Conservation (phyloP, 768 basidiomycete genomes). For the Tylopilus cervinicoccineus region DNA sequence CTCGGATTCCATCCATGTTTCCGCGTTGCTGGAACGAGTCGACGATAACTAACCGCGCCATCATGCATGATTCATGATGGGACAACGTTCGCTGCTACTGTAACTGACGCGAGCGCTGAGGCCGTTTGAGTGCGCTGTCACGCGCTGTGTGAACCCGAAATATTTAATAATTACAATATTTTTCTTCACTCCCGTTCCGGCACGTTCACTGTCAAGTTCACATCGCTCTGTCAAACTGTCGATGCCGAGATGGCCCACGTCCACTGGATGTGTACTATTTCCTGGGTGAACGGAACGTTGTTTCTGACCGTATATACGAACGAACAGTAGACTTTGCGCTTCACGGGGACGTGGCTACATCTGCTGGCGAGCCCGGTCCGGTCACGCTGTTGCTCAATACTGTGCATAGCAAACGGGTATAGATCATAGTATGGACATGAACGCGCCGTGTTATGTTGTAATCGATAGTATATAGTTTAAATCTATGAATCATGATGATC, state of each 20-base stretch:
- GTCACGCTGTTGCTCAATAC: neutral
- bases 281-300: neutral
- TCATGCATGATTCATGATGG: neutral
- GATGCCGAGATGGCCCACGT: no score
- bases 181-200: no score
- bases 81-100: no score
- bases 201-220: no score
- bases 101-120: neutral
- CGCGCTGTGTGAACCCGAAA: neutral
- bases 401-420: conserved; percentile 1
- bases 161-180: neutral
- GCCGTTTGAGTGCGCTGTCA: neutral
- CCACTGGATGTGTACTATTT: no score
- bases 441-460: conserved; percentile 1
- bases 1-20: conserved; percentile 2
- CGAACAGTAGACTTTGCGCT: neutral
- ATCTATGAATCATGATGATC: conserved; percentile 8
- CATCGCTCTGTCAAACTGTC: no score
- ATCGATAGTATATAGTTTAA: conserved; percentile 5
- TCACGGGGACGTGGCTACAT: no score
- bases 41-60: neutral
- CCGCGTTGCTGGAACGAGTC: neutral
- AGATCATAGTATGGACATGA: conserved; percentile 4
- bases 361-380: conserved; percentile 6
- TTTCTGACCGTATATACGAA: conserved; percentile 10